Evolutionary conservation across 441 rosid genomes (phyloP), one percentile per base, ranked within the genome.

Genomic region (Erysimum pusillum): DNA sequence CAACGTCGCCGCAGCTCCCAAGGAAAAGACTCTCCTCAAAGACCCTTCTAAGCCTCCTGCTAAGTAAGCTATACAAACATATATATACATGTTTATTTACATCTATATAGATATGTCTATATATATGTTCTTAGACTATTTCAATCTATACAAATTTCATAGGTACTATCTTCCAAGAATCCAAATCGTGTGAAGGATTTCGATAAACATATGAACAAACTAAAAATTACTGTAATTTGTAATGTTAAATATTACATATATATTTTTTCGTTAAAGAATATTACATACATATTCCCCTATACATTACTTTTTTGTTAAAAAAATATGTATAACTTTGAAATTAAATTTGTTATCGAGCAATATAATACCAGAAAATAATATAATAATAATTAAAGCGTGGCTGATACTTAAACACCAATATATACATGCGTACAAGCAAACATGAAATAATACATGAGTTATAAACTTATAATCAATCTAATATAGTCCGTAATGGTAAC

Each of bases 31-130:
- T 44, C 71, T 68, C 17, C 58, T 58, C 36, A 73, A 73, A 73
- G 71, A 78, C 38, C 63, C 67, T 69, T 1, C 79, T 11, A 94
- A 92, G 81, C 95, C 97, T 78, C 92, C 94, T 2, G 85, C 97
- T 77, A 94, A 94, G 98, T 91, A 82, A 82, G 69, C 38, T 53
- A 60, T 60, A 46, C 20, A 49, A 45, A 35, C 11, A 69, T 3
- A 48, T 12, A 11, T 41, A 5, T 75, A 8, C 17, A 18, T n/a
- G n/a, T n/a, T n/a, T n/a, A n/a, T n/a, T n/a, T n/a, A n/a, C n/a
- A n/a, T n/a, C n/a, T n/a, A n/a, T n/a, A n/a, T n/a, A n/a, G n/a
- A n/a, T n/a, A n/a, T 36, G 0, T 73, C 17, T 48, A 28, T 56
- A 13, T 14, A 63, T 10, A 53, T 32, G 2, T 74, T 9, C 2